Evolutionary conservation across 352 stramenopile species (phyloP), one percentile per base, ranked within the genome.

Genomic region (Globisporangium spinosum): DNA sequence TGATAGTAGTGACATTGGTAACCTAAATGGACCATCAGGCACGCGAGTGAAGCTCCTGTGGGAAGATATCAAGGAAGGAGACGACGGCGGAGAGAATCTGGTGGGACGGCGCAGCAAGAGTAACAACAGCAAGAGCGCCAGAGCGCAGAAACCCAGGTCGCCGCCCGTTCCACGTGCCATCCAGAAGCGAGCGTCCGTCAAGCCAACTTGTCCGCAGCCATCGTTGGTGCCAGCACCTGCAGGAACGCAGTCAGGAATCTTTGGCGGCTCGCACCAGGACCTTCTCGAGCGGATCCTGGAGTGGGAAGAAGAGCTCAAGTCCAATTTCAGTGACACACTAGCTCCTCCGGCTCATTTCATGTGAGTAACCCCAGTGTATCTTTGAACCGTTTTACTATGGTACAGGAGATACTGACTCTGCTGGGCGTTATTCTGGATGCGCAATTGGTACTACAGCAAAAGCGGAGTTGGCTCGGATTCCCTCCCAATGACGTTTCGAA

Each of bases 401-500:
- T 10, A 61, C 23, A n/a, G 17, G 1, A 45, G 13, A 27, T 29
- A 29, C 8, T 61, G 1, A 45, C n/a, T 27, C 17, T 10, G 55
- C 29, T 15, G 29, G 20, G 8, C 22, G 13, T 61, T 32, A 6
- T n/a, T 6, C 5, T 45, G 9, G 2, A 27, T 51, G 43, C 22
- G 43, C 22, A 7, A 12, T 22, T 51, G 43, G 23, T 45, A 17
- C 29, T 45, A 9, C 4, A 35, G 55, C 43, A 38, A 15, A 22
- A 20, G n/a, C 6, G 35, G 49, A 20, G 25, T 23, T 32, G 38
- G 40, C 3, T 59, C 56, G 15, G 43, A 64, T 4, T 43, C 35
- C 34, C 56, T 64, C 27, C 3, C 64, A 6, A 58, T 64, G 13
- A 66, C 69, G 2, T 68, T 85, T 40, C 75, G 77, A 35, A 32